A percentile compares a stretch with the other conserved stretches of the same genome.
Evolutionary conservation across 176 grass and related monocot genomes (phyloP).

Genomic region (Eleusine indica): DNA sequence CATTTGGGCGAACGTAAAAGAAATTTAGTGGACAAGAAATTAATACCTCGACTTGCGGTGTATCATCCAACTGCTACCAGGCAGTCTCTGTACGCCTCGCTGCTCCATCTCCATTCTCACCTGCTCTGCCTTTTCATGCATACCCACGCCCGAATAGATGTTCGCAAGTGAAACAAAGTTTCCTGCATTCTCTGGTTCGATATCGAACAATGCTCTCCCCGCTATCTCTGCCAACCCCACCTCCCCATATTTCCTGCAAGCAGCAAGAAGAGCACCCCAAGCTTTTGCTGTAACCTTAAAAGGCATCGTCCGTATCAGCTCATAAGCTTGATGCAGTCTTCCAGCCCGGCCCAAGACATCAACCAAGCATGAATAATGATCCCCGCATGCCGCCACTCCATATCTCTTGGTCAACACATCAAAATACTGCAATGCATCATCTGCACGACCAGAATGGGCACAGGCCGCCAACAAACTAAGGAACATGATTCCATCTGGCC

Average conservation of each 20-base stretch:
- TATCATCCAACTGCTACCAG: conserved; percentile 68
- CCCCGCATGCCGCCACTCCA: conserved; percentile 44
- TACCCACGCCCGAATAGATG: conserved; percentile 59
- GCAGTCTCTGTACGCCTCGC: conserved; percentile 43
- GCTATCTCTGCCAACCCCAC: conserved; percentile 62
- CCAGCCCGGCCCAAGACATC: conserved; percentile 74
- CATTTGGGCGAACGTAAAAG: background rate
- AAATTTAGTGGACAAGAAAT: background rate
- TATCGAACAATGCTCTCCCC: conserved; percentile 59
- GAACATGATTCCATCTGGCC: conserved; percentile 66
- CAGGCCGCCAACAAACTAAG: conserved; percentile 66
- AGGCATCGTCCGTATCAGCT: conserved; percentile 63
- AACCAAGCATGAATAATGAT: conserved; percentile 77
- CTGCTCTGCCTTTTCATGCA: conserved; percentile 56
- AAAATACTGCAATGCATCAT: conserved; percentile 64
- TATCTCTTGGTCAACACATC: conserved; percentile 51
- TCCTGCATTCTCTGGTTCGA: conserved; percentile 69
- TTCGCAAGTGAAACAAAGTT: conserved; percentile 69
- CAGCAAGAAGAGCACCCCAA: conserved; percentile 78
- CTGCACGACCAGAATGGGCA: conserved; percentile 57
- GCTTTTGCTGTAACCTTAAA: conserved; percentile 61
- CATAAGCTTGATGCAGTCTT: conserved; percentile 56
- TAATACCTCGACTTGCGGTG: conserved; percentile 45
- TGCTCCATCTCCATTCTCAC: conserved; percentile 65
- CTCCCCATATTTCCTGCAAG: conserved; percentile 68